Evolutionary conservation across 2,329 filamentous ascomycete species (phyloP), one percentile per base, ranked within the genome.

Genomic region (Aspergillus sp.): DNA sequence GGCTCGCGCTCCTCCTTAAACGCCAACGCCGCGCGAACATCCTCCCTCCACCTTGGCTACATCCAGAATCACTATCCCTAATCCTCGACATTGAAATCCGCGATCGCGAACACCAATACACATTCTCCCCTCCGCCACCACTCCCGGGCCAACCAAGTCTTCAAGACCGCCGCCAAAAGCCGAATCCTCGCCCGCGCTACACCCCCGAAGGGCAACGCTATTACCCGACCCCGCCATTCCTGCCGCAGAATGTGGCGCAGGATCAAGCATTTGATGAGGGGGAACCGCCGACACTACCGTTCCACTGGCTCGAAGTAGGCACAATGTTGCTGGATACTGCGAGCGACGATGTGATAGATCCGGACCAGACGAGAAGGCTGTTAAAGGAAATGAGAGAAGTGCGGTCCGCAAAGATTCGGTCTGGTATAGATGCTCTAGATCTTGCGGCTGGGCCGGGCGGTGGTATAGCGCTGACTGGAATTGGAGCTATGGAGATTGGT

Each of bases 21-120:
- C 91, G 93, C 62, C 95, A 99, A 77, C 87, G 90, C 54, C 89
- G 95, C 68, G 92, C 92, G 66, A 97, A 96, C 77, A 96, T 99
- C 64, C 81, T 95, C 4, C 88, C 95, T 0, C 95, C 95, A 8
- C 83, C 91, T 15, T 99, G 95, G 95, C 86, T 99, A 7, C 86
- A 90, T 60, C 83, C 90, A 0, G 80, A 87, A 60, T 89, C 90
- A 3, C 86, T 99, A 5, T 81, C 85, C 60, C 82, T 88, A 9
- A 90, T 98, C 60, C 86, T 98, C 60, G 84, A 90, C 56, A 83
- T 90, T 68, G 95, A 99, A 71, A 95, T 89, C 27, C 86, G 88
- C 48, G 77, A 87, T 64, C 62, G 67, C 35, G 72, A 74, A 40
- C 85, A 89, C 57, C 83, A 86, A 2, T 83, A 84, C 15, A 84